Base-by-base conservation (phyloP, 345 rosid genomes). In the Ricinus communis region DNA sequence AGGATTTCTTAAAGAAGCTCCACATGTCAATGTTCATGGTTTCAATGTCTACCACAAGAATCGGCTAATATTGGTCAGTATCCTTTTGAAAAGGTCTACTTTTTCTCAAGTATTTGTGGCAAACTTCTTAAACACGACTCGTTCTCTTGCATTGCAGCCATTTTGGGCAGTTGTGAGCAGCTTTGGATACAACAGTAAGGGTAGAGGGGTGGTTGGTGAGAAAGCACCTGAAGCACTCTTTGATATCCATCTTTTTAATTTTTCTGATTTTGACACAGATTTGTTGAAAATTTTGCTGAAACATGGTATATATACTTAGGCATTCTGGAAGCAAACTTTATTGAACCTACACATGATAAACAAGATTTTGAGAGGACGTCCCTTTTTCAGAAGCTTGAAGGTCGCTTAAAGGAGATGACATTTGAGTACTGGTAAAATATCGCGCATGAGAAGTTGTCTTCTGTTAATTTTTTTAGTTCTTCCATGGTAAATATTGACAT, bases 151-250 rank as follows among this genome's bases (percentile, higher is more conserved):
- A 49, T 75, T 84, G 71, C 91, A 95, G 99, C 97, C 99, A 65
- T 92, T 81, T 84, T 92, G 97, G 99, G 86, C 71, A 64, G 97
- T 92, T 47, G 83, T 92, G 49, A 85, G 33, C 80, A 71, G 46
- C 72, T 14, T 79, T 43, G 47, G 47, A 43, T 4, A 1, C 25
- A 50, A 71, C 77, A 81, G 82, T 71, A 77, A 81, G 71, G 97
- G 99, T 46, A 83, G 96, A 87, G 99, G 99, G 71, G 88, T 95
- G 71, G 97, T 87, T 68, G 99, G 99, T 95, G 80, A 88, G 96
- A 72, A 33, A 77, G 69, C 78, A 78, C 54, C 70, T 58, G 13
- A 12, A 74, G 68, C 63, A 16, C 28, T 70, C 22, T 15, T 64
- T 61, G 21, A 18, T 24, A 22, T 43, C 58, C 22, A 16, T 6